Evolutionary conservation across 208 protist species (phyloP), one percentile per base, ranked within the genome.

Genomic region (Leishmania aethiopica): DNA sequence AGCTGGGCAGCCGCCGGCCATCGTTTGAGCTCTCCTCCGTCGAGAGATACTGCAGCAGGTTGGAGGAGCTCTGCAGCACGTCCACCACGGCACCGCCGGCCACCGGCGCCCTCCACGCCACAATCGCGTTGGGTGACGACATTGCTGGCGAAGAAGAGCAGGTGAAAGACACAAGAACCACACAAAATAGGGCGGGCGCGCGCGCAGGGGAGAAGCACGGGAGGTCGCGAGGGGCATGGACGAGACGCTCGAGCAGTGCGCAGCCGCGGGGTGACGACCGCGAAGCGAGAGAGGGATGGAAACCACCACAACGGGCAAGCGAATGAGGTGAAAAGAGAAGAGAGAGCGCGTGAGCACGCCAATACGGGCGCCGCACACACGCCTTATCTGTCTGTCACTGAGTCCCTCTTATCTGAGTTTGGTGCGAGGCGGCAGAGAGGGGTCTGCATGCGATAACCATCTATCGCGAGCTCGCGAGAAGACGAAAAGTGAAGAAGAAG

Each of bases 21-120:
- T 83, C 79, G 8, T 81, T 87, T 25, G 78, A 32, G 40, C 32
- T 71, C 55, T 51, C 75, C 45, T 78, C 81, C n/a, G 70, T 86
- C 6, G 71, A 78, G 1, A 92, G 66, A 57, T 78, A 79, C 49
- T 83, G 79, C 59, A 96, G 83, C n/a, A 96, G 90, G 45, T 78
- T 73, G 19, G 84, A 79, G 53, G 87, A 87, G 79, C 87, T 93
- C 82, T 96, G 89, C 19, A 96, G 75, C 4, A 96, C 83, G 25
- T 96, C 92, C 28, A 96, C 89, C 62, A 88, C 83, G 4, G 86
- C 84, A 35, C 78, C 74, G 2, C 83, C 82, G 0, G 83, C 85
- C 0, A 19, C 59, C 8, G 86, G 83, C 25, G 77, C 86, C 35
- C 80, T 75, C 90, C 92, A 95, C 37, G 86, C 84, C 10, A 87